These are phyloP conservation scores for Claviceps africana DNA, from an alignment of 2,329 filamentous ascomycete species.

Conservation along the genomic window DNA sequence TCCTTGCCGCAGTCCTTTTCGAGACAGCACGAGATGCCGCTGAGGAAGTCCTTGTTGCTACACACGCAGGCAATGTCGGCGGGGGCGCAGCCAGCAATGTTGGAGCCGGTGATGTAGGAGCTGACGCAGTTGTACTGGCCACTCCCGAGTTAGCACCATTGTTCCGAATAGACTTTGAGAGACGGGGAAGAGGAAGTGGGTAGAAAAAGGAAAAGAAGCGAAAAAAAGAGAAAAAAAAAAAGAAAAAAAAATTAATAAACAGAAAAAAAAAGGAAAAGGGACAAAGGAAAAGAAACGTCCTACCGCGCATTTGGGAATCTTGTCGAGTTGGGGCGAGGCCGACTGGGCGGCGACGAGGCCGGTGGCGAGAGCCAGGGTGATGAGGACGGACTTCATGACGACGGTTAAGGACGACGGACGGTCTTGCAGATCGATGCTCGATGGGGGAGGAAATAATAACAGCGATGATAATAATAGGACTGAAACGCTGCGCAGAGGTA, in stretches of 20 bases:
- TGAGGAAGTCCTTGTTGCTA: slow-evolving; percentile 25
- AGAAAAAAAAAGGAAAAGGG: background rate
- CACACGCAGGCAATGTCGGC: slow-evolving; percentile 29
- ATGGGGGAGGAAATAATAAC: no score
- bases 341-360: slow-evolving; percentile 23
- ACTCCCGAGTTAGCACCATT: background rate
- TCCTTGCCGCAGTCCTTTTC: slow-evolving; percentile 18
- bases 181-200: no score
- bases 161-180: no score
- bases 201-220: background rate
- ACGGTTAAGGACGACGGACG: no score
- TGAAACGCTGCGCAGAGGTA: no score
- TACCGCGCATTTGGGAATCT: slow-evolving; percentile 21
- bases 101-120: slow-evolving; percentile 17
- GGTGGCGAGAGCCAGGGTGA: slow-evolving; percentile 17
- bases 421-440: no score
- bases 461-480: no score
- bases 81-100: slow-evolving; percentile 24
- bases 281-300: background rate
- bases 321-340: slow-evolving; percentile 8
- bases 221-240: no score
- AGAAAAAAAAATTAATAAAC: no score
- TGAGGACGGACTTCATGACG: slow-evolving; percentile 23
- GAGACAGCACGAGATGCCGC: slow-evolving; percentile 28
- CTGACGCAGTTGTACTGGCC: slow-evolving; percentile 19